Conservation (phyloP, 495 filamentous ascomycete genomes). For the Penicillium salamii region DNA sequence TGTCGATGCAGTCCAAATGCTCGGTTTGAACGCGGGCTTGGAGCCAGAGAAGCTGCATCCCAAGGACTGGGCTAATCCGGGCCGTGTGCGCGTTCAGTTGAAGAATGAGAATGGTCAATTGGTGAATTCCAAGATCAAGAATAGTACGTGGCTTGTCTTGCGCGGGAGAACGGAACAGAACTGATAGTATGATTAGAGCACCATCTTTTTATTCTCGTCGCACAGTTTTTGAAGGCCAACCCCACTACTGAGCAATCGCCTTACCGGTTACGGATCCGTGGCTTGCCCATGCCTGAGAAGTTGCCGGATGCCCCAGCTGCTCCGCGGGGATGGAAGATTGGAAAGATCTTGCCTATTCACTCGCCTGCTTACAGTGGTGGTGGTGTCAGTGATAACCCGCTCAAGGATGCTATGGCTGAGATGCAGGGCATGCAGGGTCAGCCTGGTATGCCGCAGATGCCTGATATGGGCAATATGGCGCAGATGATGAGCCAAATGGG, state of each 20-base stretch:
- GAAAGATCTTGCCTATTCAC: constrained; percentile 77
- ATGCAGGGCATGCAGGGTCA: constrained; percentile 66
- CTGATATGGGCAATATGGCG: constrained; percentile 42
- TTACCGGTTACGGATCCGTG: constrained; percentile 62
- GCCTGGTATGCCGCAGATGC: constrained; percentile 47
- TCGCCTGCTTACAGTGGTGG: constrained; percentile 87
- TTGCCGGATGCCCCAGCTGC: constrained; percentile 68
- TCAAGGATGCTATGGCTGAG: constrained; percentile 97
- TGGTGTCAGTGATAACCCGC: constrained; percentile 91
- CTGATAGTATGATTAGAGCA: constrained; percentile 52
- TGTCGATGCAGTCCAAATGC: constrained; percentile 71
- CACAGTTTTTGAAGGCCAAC: constrained; percentile 68
- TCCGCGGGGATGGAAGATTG: constrained; percentile 91
- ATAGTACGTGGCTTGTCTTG: constrained; percentile 55
- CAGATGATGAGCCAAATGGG: constrained; percentile 16
- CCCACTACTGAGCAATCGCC: constrained; percentile 71
- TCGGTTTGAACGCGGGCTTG: constrained; percentile 74
- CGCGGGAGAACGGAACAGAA: background rate
- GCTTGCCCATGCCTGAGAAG: constrained; percentile 63
- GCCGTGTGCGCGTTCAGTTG: constrained; percentile 75
- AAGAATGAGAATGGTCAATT: constrained; percentile 53
- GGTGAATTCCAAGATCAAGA: constrained; percentile 60
- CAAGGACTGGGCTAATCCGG: constrained; percentile 96
- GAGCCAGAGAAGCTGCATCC: constrained; percentile 92
- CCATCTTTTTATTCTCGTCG: constrained; percentile 77